These are phyloP conservation scores for Marchantia polymorpha DNA, from an alignment of 225 moss, liverwort and hornwort species.

Conservation along the genomic window DNA sequence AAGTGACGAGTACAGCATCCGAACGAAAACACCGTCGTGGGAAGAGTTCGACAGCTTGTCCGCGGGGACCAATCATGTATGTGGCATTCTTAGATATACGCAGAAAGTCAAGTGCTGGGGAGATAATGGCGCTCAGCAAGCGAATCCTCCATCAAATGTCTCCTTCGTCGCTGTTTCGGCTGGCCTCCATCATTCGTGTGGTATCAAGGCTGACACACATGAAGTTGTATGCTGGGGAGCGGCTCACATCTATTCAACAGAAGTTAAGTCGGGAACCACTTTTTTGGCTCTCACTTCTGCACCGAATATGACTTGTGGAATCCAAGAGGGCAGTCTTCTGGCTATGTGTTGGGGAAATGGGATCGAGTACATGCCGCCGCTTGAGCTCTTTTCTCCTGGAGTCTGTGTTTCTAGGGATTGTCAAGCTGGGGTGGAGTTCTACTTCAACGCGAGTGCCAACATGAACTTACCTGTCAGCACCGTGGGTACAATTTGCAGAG, in stretches of 20 bases:
- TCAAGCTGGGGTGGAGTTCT: slow-evolving; percentile 27
- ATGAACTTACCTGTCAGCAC: slow-evolving; percentile 26
- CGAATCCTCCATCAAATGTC: slow-evolving; percentile 31
- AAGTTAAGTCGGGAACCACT: slow-evolving; percentile 24
- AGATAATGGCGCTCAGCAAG: slow-evolving; percentile 33
- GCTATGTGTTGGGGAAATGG: slow-evolving; percentile 56
- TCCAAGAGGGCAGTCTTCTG: slow-evolving; percentile 49
- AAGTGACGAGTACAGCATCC: slow-evolving; percentile 8
- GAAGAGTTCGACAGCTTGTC: slow-evolving; percentile 46
- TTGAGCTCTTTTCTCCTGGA: slow-evolving; percentile 65
- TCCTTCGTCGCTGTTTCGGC: slow-evolving; percentile 42
- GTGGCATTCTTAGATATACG: slow-evolving; percentile 37
- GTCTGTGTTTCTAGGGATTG: slow-evolving; percentile 40
- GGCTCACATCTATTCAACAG: slow-evolving; percentile 18
- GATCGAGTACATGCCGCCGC: slow-evolving; percentile 44
- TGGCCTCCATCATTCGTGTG: slow-evolving; percentile 49
- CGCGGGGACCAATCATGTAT: slow-evolving; percentile 53
- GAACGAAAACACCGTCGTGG: background rate
- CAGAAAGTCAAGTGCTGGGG: slow-evolving; percentile 53
- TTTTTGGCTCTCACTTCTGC: slow-evolving; percentile 49
- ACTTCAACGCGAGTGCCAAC: slow-evolving; percentile 50
- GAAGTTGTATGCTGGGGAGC: slow-evolving; percentile 44
- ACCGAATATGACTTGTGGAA: slow-evolving; percentile 57
- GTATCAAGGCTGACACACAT: slow-evolving; percentile 30
- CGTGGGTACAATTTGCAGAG: slow-evolving; percentile 43